These are phyloP conservation scores for Zymoseptoria passerinii DNA, from an alignment of 2,329 filamentous ascomycete genomes.

Conservation along the genomic window DNA sequence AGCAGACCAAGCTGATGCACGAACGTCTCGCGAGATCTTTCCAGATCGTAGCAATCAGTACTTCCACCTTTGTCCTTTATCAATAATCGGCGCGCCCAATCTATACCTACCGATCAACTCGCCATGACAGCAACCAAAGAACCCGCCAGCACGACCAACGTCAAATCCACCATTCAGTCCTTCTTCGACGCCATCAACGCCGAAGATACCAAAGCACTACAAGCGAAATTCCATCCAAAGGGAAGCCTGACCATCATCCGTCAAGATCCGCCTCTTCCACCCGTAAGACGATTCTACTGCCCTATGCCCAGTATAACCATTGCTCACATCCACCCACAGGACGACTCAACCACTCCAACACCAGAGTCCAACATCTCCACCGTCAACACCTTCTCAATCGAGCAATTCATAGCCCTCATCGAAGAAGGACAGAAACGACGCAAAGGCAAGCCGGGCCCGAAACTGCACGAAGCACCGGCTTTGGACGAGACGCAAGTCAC, in stretches of 20 bases:
- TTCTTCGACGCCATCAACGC: constrained; percentile 19
- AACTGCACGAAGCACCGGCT: constrained; percentile 11
- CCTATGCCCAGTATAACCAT: neutral
- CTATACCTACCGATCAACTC: too few relatives aligned
- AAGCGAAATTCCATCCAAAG: constrained; percentile 72
- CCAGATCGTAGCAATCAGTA: too few relatives aligned
- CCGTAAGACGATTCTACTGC: neutral
- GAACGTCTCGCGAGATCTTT: too few relatives aligned
- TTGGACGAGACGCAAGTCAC: constrained; percentile 11
- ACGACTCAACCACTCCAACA: neutral
- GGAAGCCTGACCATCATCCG: constrained; percentile 42
- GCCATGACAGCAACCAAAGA: constrained; percentile 11
- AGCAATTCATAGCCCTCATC: constrained; percentile 13
- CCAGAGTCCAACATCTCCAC: neutral
- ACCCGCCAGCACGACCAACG: constrained; percentile 4
- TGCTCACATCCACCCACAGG: neutral
- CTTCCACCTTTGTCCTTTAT: too few relatives aligned
- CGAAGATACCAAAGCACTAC: constrained; percentile 44
- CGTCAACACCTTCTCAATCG: constrained; percentile 3
- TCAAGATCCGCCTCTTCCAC: constrained; percentile 10
- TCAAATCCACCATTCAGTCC: constrained; percentile 14
- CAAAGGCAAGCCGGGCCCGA: constrained; percentile 7
- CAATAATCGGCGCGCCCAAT: too few relatives aligned
- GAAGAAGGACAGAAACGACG: constrained; percentile 9
- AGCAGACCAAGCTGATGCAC: too few relatives aligned